phyloP scores from a whole-genome alignment of 2,329 filamentous ascomycete species.

The Fusarium buharicum region DNA sequence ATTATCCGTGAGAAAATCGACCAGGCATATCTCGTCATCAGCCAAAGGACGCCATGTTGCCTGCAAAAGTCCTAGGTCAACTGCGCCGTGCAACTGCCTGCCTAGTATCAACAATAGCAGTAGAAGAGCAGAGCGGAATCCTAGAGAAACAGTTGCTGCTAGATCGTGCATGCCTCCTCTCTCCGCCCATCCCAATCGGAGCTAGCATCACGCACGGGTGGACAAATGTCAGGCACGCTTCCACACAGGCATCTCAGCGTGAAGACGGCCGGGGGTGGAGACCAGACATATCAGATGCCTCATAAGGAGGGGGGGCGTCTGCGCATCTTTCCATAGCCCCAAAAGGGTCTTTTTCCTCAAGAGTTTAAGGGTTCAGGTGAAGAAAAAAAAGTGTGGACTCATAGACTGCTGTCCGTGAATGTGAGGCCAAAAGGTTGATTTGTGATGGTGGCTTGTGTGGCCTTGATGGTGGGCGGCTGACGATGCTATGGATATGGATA shows the following conservation, averaged over 20 bases:
- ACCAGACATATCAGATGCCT: neutral
- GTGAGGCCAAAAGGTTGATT: slow-evolving; percentile 6
- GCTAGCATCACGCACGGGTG: slow-evolving; percentile 40
- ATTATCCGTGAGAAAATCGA: slow-evolving; percentile 13
- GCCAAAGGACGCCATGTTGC: slow-evolving; percentile 16
- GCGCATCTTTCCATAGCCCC: neutral
- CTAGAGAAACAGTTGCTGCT: neutral
- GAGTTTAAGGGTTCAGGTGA: slow-evolving; percentile 26
- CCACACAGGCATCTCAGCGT: slow-evolving; percentile 21
- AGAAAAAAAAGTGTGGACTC: slow-evolving; percentile 27
- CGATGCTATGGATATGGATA: slow-evolving; percentile 22
- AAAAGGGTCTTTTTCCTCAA: slow-evolving; percentile 6
- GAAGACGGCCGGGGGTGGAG: slow-evolving; percentile 20
- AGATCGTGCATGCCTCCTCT: slow-evolving; percentile 28
- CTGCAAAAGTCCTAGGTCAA: slow-evolving; percentile 10
- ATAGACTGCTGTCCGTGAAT: neutral
- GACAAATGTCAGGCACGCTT: slow-evolving; percentile 42
- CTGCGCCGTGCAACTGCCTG: slow-evolving; percentile 16
- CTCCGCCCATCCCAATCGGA: slow-evolving; percentile 39
- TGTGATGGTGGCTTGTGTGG: slow-evolving; percentile 11
- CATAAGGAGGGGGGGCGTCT: slow-evolving; percentile 18
- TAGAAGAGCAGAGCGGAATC: slow-evolving; percentile 1
- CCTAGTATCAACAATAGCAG: slow-evolving; percentile 11
- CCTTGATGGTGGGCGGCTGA: slow-evolving; percentile 35
- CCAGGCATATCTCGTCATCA: slow-evolving; percentile 31